phyloP scores from a whole-genome alignment of 768 basidiomycete genomes.

The Tylopilus balloui region DNA sequence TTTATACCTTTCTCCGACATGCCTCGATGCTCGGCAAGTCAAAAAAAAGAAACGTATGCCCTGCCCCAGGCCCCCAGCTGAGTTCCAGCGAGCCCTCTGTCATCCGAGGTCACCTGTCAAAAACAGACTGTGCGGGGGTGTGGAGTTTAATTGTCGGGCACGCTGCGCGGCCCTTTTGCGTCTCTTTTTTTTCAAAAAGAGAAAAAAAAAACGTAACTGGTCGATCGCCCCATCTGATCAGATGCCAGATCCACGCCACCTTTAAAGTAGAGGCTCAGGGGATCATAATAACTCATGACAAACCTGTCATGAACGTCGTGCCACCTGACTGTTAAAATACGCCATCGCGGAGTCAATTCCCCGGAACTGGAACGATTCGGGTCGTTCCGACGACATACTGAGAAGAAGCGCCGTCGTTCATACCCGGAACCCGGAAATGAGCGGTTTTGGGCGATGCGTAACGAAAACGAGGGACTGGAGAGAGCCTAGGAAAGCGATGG shows the following conservation, averaged over 20 bases:
- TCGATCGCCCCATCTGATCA: constrained; percentile 2
- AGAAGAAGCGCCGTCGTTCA: background rate
- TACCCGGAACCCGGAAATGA: constrained; percentile 10
- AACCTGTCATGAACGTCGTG: background rate
- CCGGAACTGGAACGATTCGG: constrained; percentile 3
- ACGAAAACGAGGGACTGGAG: background rate
- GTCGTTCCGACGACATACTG: constrained; percentile 12
- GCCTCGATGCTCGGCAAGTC: background rate
- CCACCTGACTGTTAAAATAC: background rate
- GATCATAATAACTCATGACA: background rate
- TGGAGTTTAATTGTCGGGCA: background rate
- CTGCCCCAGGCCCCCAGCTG: background rate
- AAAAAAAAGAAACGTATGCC: background rate
- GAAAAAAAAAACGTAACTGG: background rate
- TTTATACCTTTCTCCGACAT: background rate
- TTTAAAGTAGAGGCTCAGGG: background rate
- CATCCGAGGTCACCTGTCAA: constrained; percentile 5
- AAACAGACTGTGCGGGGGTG: background rate
- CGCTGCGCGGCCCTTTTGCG: background rate
- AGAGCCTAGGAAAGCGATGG: background rate
- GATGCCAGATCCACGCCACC: constrained; percentile 3
- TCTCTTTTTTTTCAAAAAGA: background rate
- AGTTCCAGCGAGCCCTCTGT: background rate
- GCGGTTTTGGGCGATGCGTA: background rate
- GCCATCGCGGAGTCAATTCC: constrained; percentile 1